These are phyloP conservation scores for Neurospora sp. DNA, from an alignment of 495 filamentous ascomycete species.

Conservation along the genomic window DNA sequence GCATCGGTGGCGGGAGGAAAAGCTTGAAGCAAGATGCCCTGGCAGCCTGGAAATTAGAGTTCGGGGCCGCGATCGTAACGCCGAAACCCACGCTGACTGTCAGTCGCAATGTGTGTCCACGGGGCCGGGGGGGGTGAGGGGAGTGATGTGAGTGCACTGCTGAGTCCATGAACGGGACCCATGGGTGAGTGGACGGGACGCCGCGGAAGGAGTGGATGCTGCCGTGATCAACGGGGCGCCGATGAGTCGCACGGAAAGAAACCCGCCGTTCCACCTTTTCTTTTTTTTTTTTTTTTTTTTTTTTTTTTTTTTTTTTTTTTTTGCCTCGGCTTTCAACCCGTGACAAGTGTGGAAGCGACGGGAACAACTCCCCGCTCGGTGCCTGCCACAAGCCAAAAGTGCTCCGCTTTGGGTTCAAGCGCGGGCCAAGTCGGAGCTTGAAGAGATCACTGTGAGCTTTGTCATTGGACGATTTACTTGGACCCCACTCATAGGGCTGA, in stretches of 20 bases:
- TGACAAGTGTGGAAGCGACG: neutral
- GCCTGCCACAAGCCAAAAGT: neutral
- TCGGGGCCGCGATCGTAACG: neutral
- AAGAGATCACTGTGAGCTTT: neutral
- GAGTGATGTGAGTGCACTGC: neutral
- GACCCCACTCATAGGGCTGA: neutral
- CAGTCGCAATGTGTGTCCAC: neutral
- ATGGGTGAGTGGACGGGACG: neutral
- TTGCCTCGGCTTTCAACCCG: neutral
- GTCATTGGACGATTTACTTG: neutral
- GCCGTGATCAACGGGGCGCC: neutral
- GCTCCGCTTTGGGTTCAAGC: neutral
- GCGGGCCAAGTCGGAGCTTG: neutral
- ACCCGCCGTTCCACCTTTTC: neutral
- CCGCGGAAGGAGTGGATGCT: neutral
- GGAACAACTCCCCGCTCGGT: neutral
- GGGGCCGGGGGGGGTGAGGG: neutral
- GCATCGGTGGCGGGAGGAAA: neutral
- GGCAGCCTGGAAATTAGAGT: neutral
- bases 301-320: neutral
- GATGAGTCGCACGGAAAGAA: neutral
- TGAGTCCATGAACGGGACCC: neutral
- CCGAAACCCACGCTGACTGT: neutral
- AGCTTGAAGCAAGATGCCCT: neutral
- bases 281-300: too few relatives aligned